Percentiles rank a stretch among this genome's conserved stretches.
These are phyloP conservation scores for Picea engelmannii DNA, from an alignment of 83 land plant genomes.

Conservation along the genomic window DNA sequence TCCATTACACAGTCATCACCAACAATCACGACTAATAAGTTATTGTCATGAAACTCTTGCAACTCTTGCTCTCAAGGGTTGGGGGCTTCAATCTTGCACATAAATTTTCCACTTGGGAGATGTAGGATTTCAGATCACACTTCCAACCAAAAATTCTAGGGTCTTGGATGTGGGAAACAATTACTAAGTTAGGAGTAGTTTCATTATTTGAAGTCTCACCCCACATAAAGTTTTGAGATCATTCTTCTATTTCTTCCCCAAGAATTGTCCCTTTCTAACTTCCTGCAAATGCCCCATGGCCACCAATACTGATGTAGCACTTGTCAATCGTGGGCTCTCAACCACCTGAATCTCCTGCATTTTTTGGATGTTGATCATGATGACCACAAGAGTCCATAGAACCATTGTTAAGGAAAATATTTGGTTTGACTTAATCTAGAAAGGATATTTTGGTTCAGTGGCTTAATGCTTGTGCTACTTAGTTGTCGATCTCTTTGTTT, in stretches of 20 bases:
- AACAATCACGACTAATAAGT: background rate
- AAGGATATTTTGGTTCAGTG: background rate
- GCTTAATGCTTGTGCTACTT: no score
- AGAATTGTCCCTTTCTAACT: background rate
- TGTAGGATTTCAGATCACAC: constrained; percentile 3
- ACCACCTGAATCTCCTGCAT: background rate
- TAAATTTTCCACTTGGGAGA: background rate
- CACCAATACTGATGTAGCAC: background rate
- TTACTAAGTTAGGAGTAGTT: background rate
- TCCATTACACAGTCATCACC: background rate
- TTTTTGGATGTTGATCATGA: background rate
- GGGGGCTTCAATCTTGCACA: background rate
- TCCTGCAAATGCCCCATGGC: background rate
- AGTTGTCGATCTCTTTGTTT: no score
- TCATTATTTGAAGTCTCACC: background rate
- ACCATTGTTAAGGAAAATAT: background rate
- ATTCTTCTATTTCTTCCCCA: background rate
- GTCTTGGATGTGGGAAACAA: background rate
- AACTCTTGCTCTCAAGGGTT: background rate
- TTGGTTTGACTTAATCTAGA: background rate
- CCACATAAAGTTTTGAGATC: background rate
- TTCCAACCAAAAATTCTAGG: background rate
- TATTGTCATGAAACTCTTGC: background rate
- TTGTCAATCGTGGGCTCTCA: background rate
- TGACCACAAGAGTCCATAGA: background rate